A percentile compares a stretch with the other conserved stretches of the same genome.
Evolutionary conservation across 108 stramenopile genomes (phyloP).

Genomic region (Nannochloropsis oceanica): DNA sequence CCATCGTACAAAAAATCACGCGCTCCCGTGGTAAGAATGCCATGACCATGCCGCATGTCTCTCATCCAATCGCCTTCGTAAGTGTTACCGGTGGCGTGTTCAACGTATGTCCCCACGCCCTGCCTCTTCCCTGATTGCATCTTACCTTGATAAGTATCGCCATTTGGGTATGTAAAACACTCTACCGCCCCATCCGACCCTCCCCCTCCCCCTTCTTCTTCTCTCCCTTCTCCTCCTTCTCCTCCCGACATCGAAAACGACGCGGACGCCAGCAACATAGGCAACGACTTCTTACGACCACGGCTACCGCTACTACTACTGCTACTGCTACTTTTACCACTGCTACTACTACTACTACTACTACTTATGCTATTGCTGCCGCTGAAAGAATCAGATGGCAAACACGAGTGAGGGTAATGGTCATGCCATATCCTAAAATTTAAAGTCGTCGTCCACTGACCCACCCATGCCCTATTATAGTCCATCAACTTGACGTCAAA

Average conservation of each 20-base stretch:
- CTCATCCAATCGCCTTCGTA: conserved; percentile 30
- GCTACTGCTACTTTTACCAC: background rate
- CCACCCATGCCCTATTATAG: background rate
- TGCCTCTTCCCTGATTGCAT: conserved; percentile 6
- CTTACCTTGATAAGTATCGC: conserved; percentile 12
- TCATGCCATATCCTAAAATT: background rate
- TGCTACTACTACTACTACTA: background rate
- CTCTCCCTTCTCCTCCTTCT: background rate
- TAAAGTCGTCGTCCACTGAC: background rate
- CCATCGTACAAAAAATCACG: conserved; percentile 29
- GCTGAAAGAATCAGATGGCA: background rate
- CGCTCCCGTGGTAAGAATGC: conserved; percentile 23
- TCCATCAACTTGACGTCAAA: background rate
- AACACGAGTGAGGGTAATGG: background rate
- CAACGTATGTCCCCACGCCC: conserved; percentile 11
- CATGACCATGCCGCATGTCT: conserved; percentile 11
- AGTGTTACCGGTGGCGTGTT: conserved; percentile 9
- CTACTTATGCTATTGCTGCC: too few species aligned
- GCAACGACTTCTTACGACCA: background rate
- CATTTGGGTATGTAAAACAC: background rate
- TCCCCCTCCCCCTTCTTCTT: background rate
- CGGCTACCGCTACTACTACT: background rate
- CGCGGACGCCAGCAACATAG: too few species aligned
- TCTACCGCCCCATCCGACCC: background rate
- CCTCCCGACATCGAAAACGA: background rate